A percentile compares a stretch with the other conserved stretches of the same genome.
Evolutionary conservation across 2,329 filamentous ascomycete genomes (phyloP).

Genomic region (Metarhizium robertsii): DNA sequence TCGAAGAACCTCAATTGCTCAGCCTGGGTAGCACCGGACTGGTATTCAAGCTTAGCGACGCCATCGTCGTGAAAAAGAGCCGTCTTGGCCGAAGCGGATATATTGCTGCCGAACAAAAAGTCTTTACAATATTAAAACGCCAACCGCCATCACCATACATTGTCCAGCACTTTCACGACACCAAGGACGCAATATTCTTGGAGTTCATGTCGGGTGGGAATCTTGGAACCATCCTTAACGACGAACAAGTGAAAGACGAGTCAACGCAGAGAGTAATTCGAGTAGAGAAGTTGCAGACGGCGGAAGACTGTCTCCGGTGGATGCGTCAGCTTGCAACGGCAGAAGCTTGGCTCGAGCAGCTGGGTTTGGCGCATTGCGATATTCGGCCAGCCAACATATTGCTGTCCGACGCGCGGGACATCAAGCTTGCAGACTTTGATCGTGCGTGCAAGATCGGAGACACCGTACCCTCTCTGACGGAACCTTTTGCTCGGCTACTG

Average conservation of each 20-base stretch:
- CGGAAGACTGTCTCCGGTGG: constrained; percentile 3
- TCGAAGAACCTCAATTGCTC: constrained; percentile 2
- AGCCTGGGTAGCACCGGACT: constrained; percentile 8
- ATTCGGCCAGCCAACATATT: constrained; percentile 7
- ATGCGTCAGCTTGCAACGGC: constrained; percentile 8
- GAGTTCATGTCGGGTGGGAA: constrained; percentile 4
- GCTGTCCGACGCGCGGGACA: constrained; percentile 1
- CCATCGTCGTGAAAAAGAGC: constrained; percentile 8
- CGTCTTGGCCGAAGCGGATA: constrained; percentile 3
- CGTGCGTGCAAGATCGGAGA: not conserved
- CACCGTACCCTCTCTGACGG: not conserved
- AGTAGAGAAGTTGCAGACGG: constrained; percentile 4
- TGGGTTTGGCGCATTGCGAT: constrained; percentile 7
- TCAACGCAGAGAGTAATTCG: constrained; percentile 1
- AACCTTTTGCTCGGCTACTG: constrained; percentile 7
- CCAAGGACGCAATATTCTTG: constrained; percentile 6
- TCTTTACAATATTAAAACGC: constrained; percentile 6
- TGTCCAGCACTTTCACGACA: constrained; percentile 4
- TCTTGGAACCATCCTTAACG: not conserved
- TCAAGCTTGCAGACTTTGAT: constrained; percentile 8
- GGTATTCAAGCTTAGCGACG: constrained; percentile 5
- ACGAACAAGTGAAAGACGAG: not conserved
- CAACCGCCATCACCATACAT: constrained; percentile 9
- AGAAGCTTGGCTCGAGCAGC: constrained; percentile 7
- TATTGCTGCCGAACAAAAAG: constrained; percentile 2